Percentiles rank a stretch among this genome's conserved stretches.
Evolutionary conservation across 176 grass and related monocot genomes (phyloP).

Genomic region (Oryza nivara): DNA sequence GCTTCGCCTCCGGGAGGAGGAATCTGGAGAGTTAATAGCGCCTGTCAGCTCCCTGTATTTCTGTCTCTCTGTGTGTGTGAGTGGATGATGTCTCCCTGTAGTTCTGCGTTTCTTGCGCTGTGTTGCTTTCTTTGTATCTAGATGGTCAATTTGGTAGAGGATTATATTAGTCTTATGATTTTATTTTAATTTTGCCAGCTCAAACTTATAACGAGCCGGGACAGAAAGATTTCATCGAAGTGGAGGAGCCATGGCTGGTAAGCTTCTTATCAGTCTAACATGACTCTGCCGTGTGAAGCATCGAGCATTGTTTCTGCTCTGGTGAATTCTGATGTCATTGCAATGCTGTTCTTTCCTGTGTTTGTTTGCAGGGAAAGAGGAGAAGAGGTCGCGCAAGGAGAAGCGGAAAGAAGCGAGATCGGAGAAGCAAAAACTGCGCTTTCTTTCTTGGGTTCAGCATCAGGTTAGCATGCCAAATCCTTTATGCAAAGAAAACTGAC

Average conservation of each 20-base stretch:
- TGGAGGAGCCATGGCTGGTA: conserved; percentile 31
- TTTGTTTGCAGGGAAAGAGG: conserved; percentile 30
- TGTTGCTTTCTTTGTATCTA: neutral
- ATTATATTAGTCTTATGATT: neutral
- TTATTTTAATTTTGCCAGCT: neutral
- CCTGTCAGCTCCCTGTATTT: no score
- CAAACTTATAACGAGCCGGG: neutral
- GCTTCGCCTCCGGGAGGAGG: neutral
- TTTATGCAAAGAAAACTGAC: neutral
- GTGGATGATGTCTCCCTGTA: neutral
- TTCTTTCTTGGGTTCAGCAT: conserved; percentile 62
- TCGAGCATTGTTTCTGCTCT: neutral
- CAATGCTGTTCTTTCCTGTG: neutral
- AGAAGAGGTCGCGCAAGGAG: conserved; percentile 50
- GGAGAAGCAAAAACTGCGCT: conserved; percentile 48
- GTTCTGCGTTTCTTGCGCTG: neutral
- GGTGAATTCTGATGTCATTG: neutral
- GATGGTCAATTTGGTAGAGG: neutral
- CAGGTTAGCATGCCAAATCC: conserved; percentile 41
- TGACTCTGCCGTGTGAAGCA: neutral
- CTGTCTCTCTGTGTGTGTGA: neutral
- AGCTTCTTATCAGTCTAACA: neutral
- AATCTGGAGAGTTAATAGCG: neutral
- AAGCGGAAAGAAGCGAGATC: conserved; percentile 58
- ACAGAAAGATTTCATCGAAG: neutral